Percentiles rank a stretch among this genome's conserved stretches.
These are phyloP conservation scores for Selenicereus undatus DNA, from an alignment of 148 eudicot genomes.

Conservation along the genomic window DNA sequence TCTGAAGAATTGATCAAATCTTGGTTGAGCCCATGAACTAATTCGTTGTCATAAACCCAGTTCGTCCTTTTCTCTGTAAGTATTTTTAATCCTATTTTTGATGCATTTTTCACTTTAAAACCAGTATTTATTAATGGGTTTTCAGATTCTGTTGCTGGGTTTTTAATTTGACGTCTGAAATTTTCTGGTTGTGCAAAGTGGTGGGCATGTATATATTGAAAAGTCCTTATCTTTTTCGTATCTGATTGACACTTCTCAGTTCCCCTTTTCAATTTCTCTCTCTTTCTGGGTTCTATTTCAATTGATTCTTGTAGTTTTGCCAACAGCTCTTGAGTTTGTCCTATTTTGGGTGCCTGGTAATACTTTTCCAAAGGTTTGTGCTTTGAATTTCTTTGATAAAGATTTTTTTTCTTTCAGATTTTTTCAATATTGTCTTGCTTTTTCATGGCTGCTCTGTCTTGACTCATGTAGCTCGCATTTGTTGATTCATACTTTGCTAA, in stretches of 20 bases:
- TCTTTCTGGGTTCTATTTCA: neutral
- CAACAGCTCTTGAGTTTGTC: neutral
- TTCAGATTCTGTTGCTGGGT: neutral
- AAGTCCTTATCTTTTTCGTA: neutral
- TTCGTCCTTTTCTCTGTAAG: neutral
- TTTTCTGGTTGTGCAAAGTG: neutral
- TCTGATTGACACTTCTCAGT: neutral
- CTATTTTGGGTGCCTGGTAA: neutral
- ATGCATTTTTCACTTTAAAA: neutral
- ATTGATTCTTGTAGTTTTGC: neutral
- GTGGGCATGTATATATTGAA: conserved; percentile 7
- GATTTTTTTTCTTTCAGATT: neutral
- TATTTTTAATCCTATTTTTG: neutral
- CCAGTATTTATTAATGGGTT: neutral
- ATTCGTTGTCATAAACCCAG: neutral
- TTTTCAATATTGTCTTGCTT: neutral
- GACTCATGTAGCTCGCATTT: neutral
- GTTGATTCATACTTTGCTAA: neutral
- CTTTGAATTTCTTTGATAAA: neutral
- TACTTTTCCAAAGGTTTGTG: neutral
- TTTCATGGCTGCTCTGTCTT: neutral
- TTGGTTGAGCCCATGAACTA: neutral
- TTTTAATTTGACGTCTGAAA: neutral
- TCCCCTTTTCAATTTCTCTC: neutral
- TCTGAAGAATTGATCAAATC: neutral